phyloP scores from a whole-genome alignment of 2,329 filamentous ascomycete species.

The Lachnellula cervina region DNA sequence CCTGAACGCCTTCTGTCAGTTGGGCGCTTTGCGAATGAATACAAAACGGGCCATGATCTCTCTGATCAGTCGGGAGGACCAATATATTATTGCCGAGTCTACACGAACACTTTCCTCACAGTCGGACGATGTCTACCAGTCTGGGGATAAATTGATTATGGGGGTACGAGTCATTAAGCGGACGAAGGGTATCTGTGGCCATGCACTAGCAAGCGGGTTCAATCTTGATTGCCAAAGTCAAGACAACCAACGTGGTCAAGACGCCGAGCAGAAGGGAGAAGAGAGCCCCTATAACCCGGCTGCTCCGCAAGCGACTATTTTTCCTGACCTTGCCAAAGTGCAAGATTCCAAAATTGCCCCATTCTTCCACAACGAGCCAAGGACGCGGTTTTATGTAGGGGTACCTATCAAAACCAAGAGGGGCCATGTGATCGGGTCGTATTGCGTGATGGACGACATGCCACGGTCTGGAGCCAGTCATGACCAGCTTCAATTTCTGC shows the following conservation, averaged over 20 bases:
- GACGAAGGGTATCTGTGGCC: neutral
- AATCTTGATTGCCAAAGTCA: neutral
- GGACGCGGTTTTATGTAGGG: slow-evolving; percentile 11
- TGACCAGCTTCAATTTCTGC: neutral
- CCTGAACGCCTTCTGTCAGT: slow-evolving; percentile 39
- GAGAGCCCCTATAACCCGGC: no score
- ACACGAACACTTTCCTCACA: slow-evolving; percentile 4
- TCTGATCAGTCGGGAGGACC: slow-evolving; percentile 3
- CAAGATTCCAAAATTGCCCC: slow-evolving; percentile 4
- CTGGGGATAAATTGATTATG: neutral
- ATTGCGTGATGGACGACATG: neutral
- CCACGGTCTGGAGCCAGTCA: neutral
- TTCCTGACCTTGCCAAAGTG: slow-evolving; percentile 12
- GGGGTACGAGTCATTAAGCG: neutral
- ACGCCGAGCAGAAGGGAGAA: neutral
- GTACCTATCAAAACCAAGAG: neutral
- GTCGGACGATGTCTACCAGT: neutral
- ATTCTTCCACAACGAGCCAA: slow-evolving; percentile 20
- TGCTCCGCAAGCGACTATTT: slow-evolving; percentile 5
- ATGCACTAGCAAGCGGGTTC: neutral
- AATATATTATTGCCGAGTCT: slow-evolving; percentile 12
- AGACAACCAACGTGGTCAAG: neutral
- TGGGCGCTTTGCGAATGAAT: slow-evolving; percentile 42
- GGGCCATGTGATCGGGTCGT: neutral
- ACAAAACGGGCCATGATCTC: slow-evolving; percentile 42